These are phyloP conservation scores for Massariosphaeria phaeospora DNA, from an alignment of 495 filamentous ascomycete genomes.

Conservation along the genomic window DNA sequence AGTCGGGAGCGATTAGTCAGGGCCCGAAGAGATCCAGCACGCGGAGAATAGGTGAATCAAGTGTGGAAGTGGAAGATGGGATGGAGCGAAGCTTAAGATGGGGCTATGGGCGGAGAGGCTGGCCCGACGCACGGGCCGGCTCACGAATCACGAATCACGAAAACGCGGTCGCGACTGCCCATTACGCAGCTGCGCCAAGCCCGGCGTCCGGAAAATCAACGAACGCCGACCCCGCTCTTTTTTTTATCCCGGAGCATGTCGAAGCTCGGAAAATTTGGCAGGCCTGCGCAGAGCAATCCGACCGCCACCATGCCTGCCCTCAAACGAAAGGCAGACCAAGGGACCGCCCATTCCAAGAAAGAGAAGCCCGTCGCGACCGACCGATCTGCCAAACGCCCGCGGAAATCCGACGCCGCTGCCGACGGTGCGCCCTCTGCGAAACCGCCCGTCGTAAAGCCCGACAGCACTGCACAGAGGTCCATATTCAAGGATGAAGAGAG, in stretches of 20 bases:
- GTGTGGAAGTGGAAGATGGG: too few relatives aligned
- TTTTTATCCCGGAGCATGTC: slow-evolving; percentile 10
- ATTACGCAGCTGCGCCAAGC: background rate
- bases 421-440: slow-evolving; percentile 11
- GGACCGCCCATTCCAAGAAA: background rate
- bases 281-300: too few relatives aligned
- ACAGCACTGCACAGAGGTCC: slow-evolving; percentile 34
- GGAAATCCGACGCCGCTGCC: slow-evolving; percentile 18
- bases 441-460: slow-evolving; percentile 6
- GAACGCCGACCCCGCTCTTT: slow-evolving; percentile 26
- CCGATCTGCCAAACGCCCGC: slow-evolving; percentile 29
- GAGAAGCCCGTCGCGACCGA: slow-evolving; percentile 4
- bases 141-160: slow-evolving; percentile 1
- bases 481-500: slow-evolving; percentile 71
- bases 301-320: slow-evolving; percentile 18
- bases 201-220: slow-evolving; percentile 23
- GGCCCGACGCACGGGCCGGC: background rate
- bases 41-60: too few relatives aligned
- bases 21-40: background rate
- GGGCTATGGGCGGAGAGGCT: too few relatives aligned
- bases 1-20: background rate
- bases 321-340: slow-evolving; percentile 28
- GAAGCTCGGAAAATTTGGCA: slow-evolving; percentile 9
- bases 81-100: too few relatives aligned
- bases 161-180: background rate